Evolutionary conservation across 192 early-diverging fungal genomes (phyloP), one percentile per base, ranked within the genome.

Genomic region (Geranomyces michiganensis): DNA sequence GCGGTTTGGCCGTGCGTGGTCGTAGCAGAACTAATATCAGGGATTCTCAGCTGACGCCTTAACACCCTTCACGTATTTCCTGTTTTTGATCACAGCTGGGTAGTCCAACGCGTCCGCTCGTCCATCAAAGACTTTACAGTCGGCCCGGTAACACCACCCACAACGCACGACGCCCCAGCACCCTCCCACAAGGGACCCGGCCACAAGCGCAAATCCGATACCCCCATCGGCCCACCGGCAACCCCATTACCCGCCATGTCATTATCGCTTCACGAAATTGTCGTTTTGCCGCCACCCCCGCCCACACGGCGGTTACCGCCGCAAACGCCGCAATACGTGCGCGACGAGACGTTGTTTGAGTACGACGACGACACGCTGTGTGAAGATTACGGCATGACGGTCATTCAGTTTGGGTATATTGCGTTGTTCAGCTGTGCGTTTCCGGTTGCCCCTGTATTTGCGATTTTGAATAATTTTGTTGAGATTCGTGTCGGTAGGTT

Each of bases 401-500:
- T 90, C 5, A 72, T 89, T 27, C 86, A 91, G 75, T 90, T 87
- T 81, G 91, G 90, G 12, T 92, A 86, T 76, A 81, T 92, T 51
- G 74, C 82, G 7, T 68, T 92, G 45, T 91, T 92, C 75, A 85
- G 86, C 3, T 67, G 74, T 29, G 81, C 87, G 0, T 91, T 90
- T 65, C 91, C 91, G 13, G 73, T 92, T 22, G 90, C 88, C 1
- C 86, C 91, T 3, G 60, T 89, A 26, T 83, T 92, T 73, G 87
- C 90, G 17, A 72, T 84, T 60, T 10, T 89, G 12, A 85, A 86
- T 75, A 90, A 88, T 55, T 12, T 77, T 19, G 45, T 87, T 17
- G 89, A 90, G 66, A 80, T 90, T 26, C 79, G 87, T n/a, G 77
- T 84, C 17, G 90, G 84, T 77, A 81, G 81, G 17, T 75, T 62